Conservation (phyloP, 2,329 filamentous ascomycete genomes). For the Scedosporium boydii region DNA sequence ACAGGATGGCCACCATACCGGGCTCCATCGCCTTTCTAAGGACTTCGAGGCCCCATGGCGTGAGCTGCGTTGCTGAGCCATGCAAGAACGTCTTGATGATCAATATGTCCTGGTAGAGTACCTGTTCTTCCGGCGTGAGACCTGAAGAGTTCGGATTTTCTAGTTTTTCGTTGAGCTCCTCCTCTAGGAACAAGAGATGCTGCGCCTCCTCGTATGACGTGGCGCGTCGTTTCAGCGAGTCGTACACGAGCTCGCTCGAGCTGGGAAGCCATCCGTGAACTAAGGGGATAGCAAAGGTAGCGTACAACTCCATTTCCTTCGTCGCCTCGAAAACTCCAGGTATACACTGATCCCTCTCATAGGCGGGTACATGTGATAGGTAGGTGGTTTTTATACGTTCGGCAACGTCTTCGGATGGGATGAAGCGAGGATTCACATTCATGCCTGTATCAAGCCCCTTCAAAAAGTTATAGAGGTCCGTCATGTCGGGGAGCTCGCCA, state of each 20-base stretch:
- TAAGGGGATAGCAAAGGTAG: constrained; percentile 77
- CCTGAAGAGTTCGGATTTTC: constrained; percentile 30
- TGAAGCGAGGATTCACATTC: constrained; percentile 92
- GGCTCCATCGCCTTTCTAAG: constrained; percentile 62
- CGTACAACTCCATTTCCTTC: constrained; percentile 80
- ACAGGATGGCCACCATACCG: constrained; percentile 80
- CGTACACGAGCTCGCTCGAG: constrained; percentile 54
- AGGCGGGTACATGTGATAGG: constrained; percentile 41
- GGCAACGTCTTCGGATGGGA: constrained; percentile 44
- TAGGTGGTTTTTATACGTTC: constrained; percentile 41
- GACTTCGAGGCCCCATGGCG: constrained; percentile 66
- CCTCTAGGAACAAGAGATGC: constrained; percentile 77
- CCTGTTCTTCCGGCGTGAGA: constrained; percentile 64
- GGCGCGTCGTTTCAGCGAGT: constrained; percentile 64
- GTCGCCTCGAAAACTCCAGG: constrained; percentile 80
- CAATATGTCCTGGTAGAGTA: constrained; percentile 71
- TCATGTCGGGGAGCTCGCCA: constrained; percentile 70
- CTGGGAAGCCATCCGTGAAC: constrained; percentile 88
- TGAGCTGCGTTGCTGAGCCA: constrained; percentile 77
- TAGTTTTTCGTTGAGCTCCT: constrained; percentile 78
- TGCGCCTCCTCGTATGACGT: constrained; percentile 88
- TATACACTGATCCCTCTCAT: constrained; percentile 33
- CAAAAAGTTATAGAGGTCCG: constrained; percentile 79
- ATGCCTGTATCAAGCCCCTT: constrained; percentile 88
- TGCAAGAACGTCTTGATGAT: constrained; percentile 77